Evolutionary conservation across 345 rosid genomes (phyloP), one percentile per base, ranked within the genome.

Genomic region (Fremontodendron californicum): DNA sequence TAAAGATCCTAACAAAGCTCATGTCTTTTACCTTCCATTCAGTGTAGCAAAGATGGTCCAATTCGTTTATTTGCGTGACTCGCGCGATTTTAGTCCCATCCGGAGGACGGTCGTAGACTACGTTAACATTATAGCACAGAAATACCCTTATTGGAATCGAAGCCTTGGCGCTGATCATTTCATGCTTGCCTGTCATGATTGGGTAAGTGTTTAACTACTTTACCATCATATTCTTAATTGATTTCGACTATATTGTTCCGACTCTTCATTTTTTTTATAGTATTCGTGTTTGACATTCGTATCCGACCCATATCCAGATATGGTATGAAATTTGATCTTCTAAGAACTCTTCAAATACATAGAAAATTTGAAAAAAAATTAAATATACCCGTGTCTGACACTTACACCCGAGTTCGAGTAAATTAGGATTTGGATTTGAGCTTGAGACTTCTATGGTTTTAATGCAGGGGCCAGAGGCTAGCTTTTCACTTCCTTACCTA

Each of bases 81-180:
- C 65, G 19, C 37, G 18, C 11, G 37, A 58, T 58, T 58, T 58
- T 13, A 27, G 37, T 12, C 10, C 64, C 19, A 27, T 58, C 11
- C 18, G 64, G 6, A 58, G 64, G 64, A 12, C 35, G 35, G 64
- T 58, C 37, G 37, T 29, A 18, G 64, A 58, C 37, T 58, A 58
- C 37, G 16, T 58, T 16, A 29, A 58, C 12, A 11, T 58, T 0
- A 25, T 58, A 12, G 35, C 64, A 1, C 7, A 27, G 33, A 58
- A 27, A 58, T 29, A 58, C 64, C 64, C 64, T 10, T 29, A 58
- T 0, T 58, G 64, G 64, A 58, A 58, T 2, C 64, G 64, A 1
- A 94, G 97, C 83, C 86, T 84, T 0, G 98, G 97, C 1, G 89
- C 93, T 0, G 98, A 58, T 58, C 64, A 27, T 29, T 58, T 58